These are phyloP conservation scores for Penicillium fimorum DNA, from an alignment of 495 filamentous ascomycete species.

Conservation along the genomic window DNA sequence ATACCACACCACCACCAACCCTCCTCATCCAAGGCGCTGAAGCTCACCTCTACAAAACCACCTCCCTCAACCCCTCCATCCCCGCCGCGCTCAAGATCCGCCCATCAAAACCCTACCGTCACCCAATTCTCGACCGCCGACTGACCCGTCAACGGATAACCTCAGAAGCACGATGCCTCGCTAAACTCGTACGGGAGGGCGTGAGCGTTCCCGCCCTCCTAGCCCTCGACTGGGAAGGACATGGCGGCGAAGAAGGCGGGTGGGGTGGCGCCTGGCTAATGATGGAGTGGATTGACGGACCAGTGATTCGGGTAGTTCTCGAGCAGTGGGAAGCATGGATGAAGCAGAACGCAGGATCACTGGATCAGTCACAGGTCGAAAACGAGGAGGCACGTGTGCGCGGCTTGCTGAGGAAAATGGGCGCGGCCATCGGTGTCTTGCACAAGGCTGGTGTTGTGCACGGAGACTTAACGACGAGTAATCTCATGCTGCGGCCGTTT, in stretches of 20 bases:
- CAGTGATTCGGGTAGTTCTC: constrained; percentile 62
- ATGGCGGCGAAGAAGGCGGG: constrained; percentile 36
- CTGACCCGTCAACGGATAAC: constrained; percentile 83
- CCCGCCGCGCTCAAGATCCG: constrained; percentile 89
- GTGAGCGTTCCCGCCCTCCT: constrained; percentile 76
- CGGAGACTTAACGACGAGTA: constrained; percentile 96
- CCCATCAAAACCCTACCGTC: constrained; percentile 87
- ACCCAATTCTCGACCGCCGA: constrained; percentile 83
- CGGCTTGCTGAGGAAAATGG: constrained; percentile 69
- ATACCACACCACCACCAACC: constrained; percentile 52
- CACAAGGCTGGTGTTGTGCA: constrained; percentile 84
- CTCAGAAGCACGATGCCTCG: constrained; percentile 81
- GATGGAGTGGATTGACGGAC: constrained; percentile 88
- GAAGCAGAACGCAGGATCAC: constrained; percentile 24
- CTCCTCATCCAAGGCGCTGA: constrained; percentile 92
- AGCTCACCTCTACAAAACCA: constrained; percentile 86
- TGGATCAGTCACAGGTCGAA: constrained; percentile 29
- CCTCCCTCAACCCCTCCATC: constrained; percentile 65
- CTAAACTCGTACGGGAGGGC: constrained; percentile 70
- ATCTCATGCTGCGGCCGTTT: constrained; percentile 72
- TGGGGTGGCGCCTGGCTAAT: constrained; percentile 74
- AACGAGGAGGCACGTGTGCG: constrained; percentile 45
- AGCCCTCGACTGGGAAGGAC: constrained; percentile 64
- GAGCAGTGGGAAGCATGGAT: constrained; percentile 59
- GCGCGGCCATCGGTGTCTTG: constrained; percentile 70